These are phyloP conservation scores for Russula sp. DNA, from an alignment of 768 basidiomycete genomes.

Conservation along the genomic window DNA sequence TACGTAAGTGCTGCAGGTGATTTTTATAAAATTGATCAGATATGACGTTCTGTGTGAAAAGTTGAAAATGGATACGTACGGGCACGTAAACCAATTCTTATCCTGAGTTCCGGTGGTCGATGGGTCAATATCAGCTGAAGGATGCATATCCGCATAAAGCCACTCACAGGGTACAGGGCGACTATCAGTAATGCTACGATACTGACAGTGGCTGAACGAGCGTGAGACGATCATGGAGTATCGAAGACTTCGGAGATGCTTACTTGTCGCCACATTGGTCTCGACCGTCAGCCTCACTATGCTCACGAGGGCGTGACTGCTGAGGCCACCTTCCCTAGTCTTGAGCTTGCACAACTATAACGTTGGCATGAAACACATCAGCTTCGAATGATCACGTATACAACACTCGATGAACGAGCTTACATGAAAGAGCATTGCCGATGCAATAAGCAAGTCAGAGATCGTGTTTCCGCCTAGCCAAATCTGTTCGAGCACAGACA, in stretches of 20 bases:
- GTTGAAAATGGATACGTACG: background rate
- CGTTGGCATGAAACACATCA: background rate
- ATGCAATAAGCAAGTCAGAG: constrained; percentile 16
- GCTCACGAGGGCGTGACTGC: constrained; percentile 21
- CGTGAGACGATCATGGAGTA: background rate
- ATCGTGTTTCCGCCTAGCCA: constrained; percentile 15
- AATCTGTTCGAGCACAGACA: background rate
- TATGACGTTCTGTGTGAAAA: background rate
- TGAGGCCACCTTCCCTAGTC: background rate
- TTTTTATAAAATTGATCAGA: background rate
- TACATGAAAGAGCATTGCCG: constrained; percentile 18
- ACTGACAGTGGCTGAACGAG: constrained; percentile 5
- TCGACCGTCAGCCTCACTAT: constrained; percentile 34
- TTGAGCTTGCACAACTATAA: background rate
- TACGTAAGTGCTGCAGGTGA: constrained; percentile 13
- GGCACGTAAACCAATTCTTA: constrained; percentile 12
- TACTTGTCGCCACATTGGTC: constrained; percentile 31
- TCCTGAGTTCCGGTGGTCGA: background rate
- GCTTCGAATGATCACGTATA: background rate
- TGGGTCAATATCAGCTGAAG: background rate
- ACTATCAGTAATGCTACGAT: constrained; percentile 4
- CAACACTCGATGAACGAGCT: background rate
- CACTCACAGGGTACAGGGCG: constrained; percentile 10
- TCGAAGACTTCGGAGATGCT: background rate
- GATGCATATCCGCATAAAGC: background rate